These are phyloP conservation scores for Ascochyta fabae DNA, from an alignment of 2,329 filamentous ascomycete genomes.

Conservation along the genomic window DNA sequence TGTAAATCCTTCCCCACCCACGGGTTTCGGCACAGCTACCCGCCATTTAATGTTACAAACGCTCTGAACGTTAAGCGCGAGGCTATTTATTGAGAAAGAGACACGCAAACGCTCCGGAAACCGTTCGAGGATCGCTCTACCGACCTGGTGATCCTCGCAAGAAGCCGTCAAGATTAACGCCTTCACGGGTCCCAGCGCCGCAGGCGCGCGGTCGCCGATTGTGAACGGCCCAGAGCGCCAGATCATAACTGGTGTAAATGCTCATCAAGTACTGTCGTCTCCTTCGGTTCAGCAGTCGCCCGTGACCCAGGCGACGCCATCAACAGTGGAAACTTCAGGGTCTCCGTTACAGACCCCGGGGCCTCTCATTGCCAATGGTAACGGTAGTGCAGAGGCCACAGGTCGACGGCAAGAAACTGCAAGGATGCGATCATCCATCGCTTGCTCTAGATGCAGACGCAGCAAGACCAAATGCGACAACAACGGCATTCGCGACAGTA, in stretches of 20 bases:
- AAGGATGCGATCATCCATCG: slow-evolving; percentile 77
- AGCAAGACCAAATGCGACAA: slow-evolving; percentile 92
- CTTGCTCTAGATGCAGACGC: slow-evolving; percentile 75
- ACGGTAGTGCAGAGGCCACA: slow-evolving; percentile 27
- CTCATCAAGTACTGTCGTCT: slow-evolving; percentile 24
- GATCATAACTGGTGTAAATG: slow-evolving; percentile 25
- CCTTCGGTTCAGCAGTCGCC: slow-evolving; percentile 33
- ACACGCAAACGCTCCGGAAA: not conserved
- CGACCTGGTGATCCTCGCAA: not conserved
- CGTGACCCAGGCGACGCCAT: slow-evolving; percentile 33
- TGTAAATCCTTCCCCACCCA: slow-evolving; percentile 3
- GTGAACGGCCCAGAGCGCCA: slow-evolving; percentile 34
- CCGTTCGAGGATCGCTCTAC: not conserved
- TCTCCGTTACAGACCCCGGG: slow-evolving; percentile 38
- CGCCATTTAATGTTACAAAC: slow-evolving; percentile 9
- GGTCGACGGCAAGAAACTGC: slow-evolving; percentile 31
- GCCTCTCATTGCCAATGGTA: slow-evolving; percentile 26
- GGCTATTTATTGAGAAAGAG: slow-evolving; percentile 8
- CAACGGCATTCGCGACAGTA: slow-evolving; percentile 67
- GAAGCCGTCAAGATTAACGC: slow-evolving; percentile 41
- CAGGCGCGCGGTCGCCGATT: slow-evolving; percentile 33
- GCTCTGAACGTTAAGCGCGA: slow-evolving; percentile 15
- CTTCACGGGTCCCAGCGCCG: slow-evolving; percentile 29
- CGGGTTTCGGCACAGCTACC: slow-evolving; percentile 15
- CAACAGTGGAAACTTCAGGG: slow-evolving; percentile 31